Base-by-base conservation (phyloP, 2,329 filamentous ascomycete genomes). In the Aspergillus sp. region DNA sequence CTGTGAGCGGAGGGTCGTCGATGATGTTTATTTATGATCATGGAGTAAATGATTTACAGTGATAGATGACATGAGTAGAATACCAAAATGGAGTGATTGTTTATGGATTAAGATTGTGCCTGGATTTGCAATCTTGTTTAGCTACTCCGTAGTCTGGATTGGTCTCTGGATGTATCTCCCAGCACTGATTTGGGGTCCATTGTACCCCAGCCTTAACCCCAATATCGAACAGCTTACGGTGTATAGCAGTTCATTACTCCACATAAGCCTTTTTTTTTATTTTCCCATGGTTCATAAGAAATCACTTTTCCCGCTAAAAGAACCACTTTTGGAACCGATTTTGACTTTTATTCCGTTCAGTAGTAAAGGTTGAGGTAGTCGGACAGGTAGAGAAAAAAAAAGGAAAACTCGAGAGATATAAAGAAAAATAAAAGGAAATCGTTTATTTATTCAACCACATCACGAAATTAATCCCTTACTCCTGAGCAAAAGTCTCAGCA, bases 1-100 rank as follows among this genome's bases (percentile, higher is more conserved):
- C 76, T 96, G 73, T 95, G 56, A 66, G 52, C 33, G 15, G n/a
- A 35, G 33, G 33, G 13, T 13, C 13, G 19, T 12, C 7, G 30
- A 43, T 22, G 9, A n/a, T 22, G 12, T 7, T 44, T 23, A 30
- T 15, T 47, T 22, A 35, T 20, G 33, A 30, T 39, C 20, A 27
- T 27, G 32, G 30, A 43, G 42, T 51, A 15, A 37, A 44, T 49
- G 47, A 25, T 47, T 49, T 52, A 58, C 48, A 53, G 50, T 53
- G 50, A 55, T 56, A 57, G 57, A 55, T 48, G 54, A 57, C 50
- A 60, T 57, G 58, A 60, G 23, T 46, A 47, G 22, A 39, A 39
- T 39, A 39, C 37, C 37, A 39, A 39, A 39, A 39, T 22, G 37
- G 10, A 19, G 37, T 46, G 25, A 30, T 30, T 30, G 25, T 49